phyloP scores from a whole-genome alignment of 257 asterid genomes.

The Nicotiana paniculata region DNA sequence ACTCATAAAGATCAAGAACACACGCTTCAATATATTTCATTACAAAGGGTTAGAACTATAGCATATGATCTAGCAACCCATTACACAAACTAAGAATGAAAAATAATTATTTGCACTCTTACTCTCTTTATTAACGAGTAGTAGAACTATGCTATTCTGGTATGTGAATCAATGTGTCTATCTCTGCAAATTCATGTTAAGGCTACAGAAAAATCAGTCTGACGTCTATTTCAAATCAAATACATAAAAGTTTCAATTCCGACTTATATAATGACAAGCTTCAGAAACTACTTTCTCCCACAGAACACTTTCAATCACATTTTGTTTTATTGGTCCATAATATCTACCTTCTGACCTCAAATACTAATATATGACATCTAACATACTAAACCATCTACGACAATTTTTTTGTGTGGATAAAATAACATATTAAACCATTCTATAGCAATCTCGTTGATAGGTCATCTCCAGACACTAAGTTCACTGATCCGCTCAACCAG shows the following conservation, averaged over 20 bases:
- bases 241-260: neutral
- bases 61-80: neutral
- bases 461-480: neutral
- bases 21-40: neutral
- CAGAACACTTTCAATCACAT: neutral
- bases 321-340: neutral
- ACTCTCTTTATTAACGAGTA: neutral
- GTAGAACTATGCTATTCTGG: neutral
- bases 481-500: neutral
- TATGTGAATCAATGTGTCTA: neutral
- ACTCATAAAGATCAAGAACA: neutral
- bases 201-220: neutral
- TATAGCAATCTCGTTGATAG: neutral
- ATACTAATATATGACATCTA: neutral
- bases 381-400: neutral
- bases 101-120: neutral
- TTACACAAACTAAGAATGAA: neutral
- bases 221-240: neutral
- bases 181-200: neutral
- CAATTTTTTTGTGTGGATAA: no score
- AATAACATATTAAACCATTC: neutral
- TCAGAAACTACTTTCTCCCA: neutral
- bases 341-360: neutral
- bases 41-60: neutral
- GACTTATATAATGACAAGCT: neutral